Base-by-base conservation (phyloP, 2,329 filamentous ascomycete species). In the Aureobasidium sp. region DNA sequence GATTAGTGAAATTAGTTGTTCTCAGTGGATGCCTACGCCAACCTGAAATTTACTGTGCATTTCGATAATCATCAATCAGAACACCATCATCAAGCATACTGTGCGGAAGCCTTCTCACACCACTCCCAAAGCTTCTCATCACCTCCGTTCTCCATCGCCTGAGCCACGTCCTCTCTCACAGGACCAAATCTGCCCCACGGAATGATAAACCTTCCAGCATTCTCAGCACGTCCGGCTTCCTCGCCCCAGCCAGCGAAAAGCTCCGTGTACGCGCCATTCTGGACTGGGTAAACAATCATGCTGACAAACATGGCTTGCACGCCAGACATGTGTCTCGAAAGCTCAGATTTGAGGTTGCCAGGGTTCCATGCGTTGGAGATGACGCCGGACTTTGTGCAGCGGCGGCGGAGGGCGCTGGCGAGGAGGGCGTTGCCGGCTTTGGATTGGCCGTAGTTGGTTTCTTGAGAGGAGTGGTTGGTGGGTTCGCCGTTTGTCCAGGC, bases 41-140 rank as follows among this genome's bases (percentile, higher is more conserved):
- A 21, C 9, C 9, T 33, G 27, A 13, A 13, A 5, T 19, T 9
- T 19, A 21, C n/a, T 19, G n/a, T 33, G 27, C 9, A n/a, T 19
- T 13, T 4, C n/a, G 17, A 49, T 8, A 21, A 17, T 11, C 45
- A 19, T 49, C n/a, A 21, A 33, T n/a, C 15, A 21, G 15, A 19
- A 2, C 11, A 29, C 8, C 8, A 40, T 17, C 19, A 51, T 54
- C 40, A 60, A 38, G 58, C 50, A 57, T 65, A 71, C 54, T 60
- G 21, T 46, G 57, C 64, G 23, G 64, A 67, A 62, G 74, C 68
- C 64, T 69, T 68, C 65, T 76, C 74, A 65, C 71, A 74, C 70
- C 72, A 76, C 47, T 71, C 69, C 73, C 73, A 77, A 50, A 77
- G 70, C 65, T 69, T 71, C 63, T 63, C 61, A 49, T 71, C 66